Conservation (phyloP, 371 early-diverging fungal genomes). For the Mortierella sp. region DNA sequence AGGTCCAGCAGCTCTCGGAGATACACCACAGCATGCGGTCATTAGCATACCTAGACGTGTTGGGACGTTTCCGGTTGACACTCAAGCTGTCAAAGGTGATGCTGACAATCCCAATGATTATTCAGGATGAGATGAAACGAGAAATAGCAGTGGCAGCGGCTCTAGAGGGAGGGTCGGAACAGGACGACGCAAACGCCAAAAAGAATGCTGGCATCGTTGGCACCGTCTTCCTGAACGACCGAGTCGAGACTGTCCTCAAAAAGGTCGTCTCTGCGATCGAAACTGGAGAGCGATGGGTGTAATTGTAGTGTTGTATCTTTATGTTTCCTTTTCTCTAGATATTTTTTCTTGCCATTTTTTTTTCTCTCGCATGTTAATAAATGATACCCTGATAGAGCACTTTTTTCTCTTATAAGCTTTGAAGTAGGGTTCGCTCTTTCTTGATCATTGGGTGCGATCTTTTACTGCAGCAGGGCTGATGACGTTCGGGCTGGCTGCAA, state of each 20-base stretch:
- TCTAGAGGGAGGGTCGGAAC: slow-evolving; percentile 50
- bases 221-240: slow-evolving; percentile 57
- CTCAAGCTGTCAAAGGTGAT: slow-evolving; percentile 70
- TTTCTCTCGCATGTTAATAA: slow-evolving; percentile 1
- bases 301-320: background rate
- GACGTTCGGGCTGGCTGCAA: no score
- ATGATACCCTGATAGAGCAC: background rate
- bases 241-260: slow-evolving; percentile 67
- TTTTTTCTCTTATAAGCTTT: background rate
- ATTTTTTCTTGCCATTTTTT: background rate
- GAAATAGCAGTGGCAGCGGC: slow-evolving; percentile 56
- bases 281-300: slow-evolving; percentile 67
- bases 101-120: slow-evolving; percentile 72
- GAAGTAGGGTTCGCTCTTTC: no score
- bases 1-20: slow-evolving; percentile 72
- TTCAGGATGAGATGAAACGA: slow-evolving; percentile 62
- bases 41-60: slow-evolving; percentile 71
- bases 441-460: no score
- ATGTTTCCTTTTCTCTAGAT: background rate
- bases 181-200: slow-evolving; percentile 38
- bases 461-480: no score
- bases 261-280: slow-evolving; percentile 70
- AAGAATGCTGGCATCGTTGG: slow-evolving; percentile 62
- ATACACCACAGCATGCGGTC: slow-evolving; percentile 71
- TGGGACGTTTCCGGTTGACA: slow-evolving; percentile 70